Evolutionary conservation across 2,329 filamentous ascomycete genomes (phyloP), one percentile per base, ranked within the genome.

Genomic region (Penicillium sp.): DNA sequence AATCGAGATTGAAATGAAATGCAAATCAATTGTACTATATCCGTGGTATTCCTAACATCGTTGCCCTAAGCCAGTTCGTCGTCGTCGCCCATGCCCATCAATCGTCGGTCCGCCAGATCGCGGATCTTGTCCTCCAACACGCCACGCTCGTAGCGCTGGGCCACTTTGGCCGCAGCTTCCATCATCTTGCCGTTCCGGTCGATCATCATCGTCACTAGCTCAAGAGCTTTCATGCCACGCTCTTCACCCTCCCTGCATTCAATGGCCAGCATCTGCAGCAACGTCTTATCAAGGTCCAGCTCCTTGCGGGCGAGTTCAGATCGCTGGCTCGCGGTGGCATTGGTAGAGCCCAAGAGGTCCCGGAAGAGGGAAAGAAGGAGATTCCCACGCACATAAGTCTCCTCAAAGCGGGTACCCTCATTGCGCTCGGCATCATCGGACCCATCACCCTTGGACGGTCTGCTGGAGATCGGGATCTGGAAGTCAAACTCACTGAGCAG

Each of bases 181-280:
- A 95, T 66, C 85, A 95, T 95, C 61, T 84, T 82, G 12, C 90
- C 90, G 43, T 79, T 84, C 30, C 79, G 74, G 67, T 96, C 89
- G 30, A 76, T 77, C 81, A 98, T 85, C 55, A 98, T 71, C 45
- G 77, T 74, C 18, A 94, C 92, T 55, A 96, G 76, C 67, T 98
- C 93, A 23, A 98, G 70, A 0, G 90, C 90, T 51, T 90, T 87
- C 87, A 95, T 95, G 4, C 89, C 90, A 18, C 84, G 75, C 47
- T 96, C 89, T 62, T 98, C 92, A 30, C 88, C 87, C 50, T 92
- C 86, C 42, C 88, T 80, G 61, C 92, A 98, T 69, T 96, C 92
- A 5, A 83, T 71, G 2, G 86, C 89, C 57, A 98, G 72, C 60
- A 96, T 75, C 69, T 95, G 88, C 47, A 98, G 70, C 34, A 98